Evolutionary conservation across 805 yeast species (phyloP).

Genomic region (Wickerhamomyces queroliae): DNA sequence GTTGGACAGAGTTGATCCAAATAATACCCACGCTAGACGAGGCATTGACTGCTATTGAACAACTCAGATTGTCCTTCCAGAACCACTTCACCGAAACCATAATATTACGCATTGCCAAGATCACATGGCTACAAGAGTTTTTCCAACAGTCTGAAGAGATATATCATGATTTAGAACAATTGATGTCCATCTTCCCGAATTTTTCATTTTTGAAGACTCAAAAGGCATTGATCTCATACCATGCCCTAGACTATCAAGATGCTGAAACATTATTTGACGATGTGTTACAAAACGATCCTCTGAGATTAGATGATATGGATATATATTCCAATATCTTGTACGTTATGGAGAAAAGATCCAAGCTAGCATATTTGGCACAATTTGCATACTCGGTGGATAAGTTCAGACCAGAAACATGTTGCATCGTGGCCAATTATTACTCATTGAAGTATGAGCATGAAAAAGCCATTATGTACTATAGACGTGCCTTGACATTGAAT

Average conservation of each 20-base stretch:
- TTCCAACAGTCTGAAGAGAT: conserved; percentile 60
- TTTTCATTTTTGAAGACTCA: conserved; percentile 75
- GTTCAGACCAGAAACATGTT: conserved; percentile 91
- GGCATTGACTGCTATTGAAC: conserved; percentile 29
- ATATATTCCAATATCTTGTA: conserved; percentile 91
- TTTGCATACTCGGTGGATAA: conserved; percentile 76
- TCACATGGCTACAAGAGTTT: conserved; percentile 52
- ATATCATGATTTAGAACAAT: conserved; percentile 40
- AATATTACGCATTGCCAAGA: conserved; percentile 24
- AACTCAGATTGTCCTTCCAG: conserved; percentile 14
- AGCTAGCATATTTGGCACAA: conserved; percentile 83
- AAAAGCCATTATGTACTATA: conserved; percentile 87
- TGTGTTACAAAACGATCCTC: conserved; percentile 69
- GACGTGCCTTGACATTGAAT: conserved; percentile 80
- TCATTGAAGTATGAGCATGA: conserved; percentile 91
- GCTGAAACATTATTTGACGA: conserved; percentile 79
- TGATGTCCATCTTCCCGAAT: conserved; percentile 57
- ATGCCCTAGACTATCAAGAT: conserved; percentile 75
- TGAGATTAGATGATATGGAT: conserved; percentile 86
- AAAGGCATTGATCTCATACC: conserved; percentile 75
- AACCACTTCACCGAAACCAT: conserved; percentile 28
- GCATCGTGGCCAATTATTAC: conserved; percentile 90
- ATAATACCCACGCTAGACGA: conserved; percentile 60
- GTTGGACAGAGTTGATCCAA: conserved; percentile 77
- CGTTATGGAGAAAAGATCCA: conserved; percentile 85